Conservation (phyloP, 129 eudicot species). For the Artemisia argyi region DNA sequence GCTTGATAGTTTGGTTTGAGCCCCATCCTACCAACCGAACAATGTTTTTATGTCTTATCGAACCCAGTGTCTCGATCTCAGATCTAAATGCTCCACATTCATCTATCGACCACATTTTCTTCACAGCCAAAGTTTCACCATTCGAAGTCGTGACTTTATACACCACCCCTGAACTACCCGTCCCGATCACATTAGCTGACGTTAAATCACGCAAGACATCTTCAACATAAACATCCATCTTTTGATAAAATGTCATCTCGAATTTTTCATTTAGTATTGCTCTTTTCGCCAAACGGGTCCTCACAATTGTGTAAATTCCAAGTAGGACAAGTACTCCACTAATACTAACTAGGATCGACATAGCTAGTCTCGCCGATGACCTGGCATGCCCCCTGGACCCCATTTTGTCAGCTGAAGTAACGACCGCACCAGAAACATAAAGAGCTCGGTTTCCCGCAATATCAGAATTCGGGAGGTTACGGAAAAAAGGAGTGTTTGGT, state of each 20-base stretch:
- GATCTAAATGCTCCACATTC: slow-evolving; percentile 82
- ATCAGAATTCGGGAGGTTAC: slow-evolving; percentile 54
- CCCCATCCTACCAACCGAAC: slow-evolving; percentile 94
- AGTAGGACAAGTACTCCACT: slow-evolving; percentile 73
- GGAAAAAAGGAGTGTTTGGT: slow-evolving; percentile 80
- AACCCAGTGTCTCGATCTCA: slow-evolving; percentile 80
- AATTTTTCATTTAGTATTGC: slow-evolving; percentile 39
- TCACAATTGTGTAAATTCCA: slow-evolving; percentile 55
- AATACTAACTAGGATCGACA: slow-evolving; percentile 79
- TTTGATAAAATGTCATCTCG: slow-evolving; percentile 86
- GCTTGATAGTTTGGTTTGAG: slow-evolving; percentile 67
- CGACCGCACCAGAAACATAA: slow-evolving; percentile 47
- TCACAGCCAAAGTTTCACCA: slow-evolving; percentile 84
- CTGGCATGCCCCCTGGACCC: slow-evolving; percentile 40
- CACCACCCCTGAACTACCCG: slow-evolving; percentile 97
- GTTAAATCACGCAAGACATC: slow-evolving; percentile 66
- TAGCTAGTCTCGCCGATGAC: slow-evolving; percentile 56
- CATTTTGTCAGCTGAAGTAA: slow-evolving; percentile 41
- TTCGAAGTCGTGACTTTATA: slow-evolving; percentile 64
- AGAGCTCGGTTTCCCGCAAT: slow-evolving; percentile 64
- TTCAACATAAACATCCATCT: slow-evolving; percentile 76
- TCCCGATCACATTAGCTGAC: slow-evolving; percentile 85
- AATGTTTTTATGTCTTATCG: slow-evolving; percentile 88
- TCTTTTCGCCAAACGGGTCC: slow-evolving; percentile 40
- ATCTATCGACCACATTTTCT: slow-evolving; percentile 94